Conservation (phyloP, 768 basidiomycete genomes). For the Holtermanniella nyarrowii region DNA sequence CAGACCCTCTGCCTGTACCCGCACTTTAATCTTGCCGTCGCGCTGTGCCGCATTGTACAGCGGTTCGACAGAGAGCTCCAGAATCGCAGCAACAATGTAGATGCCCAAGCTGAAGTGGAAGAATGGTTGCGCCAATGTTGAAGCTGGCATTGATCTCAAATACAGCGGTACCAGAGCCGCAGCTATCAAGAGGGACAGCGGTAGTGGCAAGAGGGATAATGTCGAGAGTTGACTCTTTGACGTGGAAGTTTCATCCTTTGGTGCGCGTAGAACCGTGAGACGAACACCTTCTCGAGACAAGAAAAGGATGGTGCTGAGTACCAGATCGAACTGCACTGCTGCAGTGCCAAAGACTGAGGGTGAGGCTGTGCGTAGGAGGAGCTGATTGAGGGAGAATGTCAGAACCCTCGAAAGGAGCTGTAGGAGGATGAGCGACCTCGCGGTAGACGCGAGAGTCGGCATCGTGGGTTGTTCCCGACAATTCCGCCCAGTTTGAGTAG, state of each 20-base stretch:
- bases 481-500: too few relatives aligned
- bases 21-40: conserved; percentile 50
- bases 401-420: conserved; percentile 74
- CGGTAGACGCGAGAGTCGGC: conserved; percentile 6
- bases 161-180: conserved; percentile 51
- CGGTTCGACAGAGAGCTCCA: conserved; percentile 75
- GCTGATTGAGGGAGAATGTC: conserved; percentile 84
- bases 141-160: conserved; percentile 47
- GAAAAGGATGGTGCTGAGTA: conserved; percentile 82
- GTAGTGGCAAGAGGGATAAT: conserved; percentile 56
- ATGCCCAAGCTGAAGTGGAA: conserved; percentile 56
- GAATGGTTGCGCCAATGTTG: conserved; percentile 54
- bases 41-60: conserved; percentile 63
- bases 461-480: neutral
- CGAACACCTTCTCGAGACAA: conserved; percentile 87
- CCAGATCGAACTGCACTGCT: conserved; percentile 84
- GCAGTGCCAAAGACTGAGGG: conserved; percentile 80
- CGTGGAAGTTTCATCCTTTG: neutral
- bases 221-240: conserved; percentile 40
- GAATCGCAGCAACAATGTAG: conserved; percentile 63
- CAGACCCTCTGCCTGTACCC: conserved; percentile 76
- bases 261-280: conserved; percentile 63
- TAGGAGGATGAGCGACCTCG: conserved; percentile 61
- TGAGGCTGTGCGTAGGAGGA: conserved; percentile 67
- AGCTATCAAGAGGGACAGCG: conserved; percentile 60